Base-by-base conservation (phyloP, 176 grass and related monocot species). In the Oropetium thomaeum region DNA sequence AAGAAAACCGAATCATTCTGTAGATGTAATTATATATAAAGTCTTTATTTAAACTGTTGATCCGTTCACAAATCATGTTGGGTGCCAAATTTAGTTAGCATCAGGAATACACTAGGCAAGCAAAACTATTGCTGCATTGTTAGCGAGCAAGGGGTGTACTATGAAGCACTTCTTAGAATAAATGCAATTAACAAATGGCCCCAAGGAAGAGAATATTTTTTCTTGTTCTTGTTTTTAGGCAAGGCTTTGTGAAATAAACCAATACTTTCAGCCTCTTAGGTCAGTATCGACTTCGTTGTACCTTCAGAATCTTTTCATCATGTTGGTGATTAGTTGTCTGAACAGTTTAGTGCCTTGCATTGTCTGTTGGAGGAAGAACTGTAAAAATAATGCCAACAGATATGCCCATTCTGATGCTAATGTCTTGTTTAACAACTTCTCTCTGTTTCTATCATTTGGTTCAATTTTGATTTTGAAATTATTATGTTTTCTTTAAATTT, bases 361-460 rank as follows among this genome's bases (percentile, higher is more conserved):
- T 69, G n/a, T 63, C n/a, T 1, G 33, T 41, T 54, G 7, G 29
- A 58, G n/a, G 44, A 70, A 84, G 7, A 65, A 65, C 43, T 65
- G 69, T 78, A 72, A 27, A 34, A 43, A 39, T 80, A 47, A 25
- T 53, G 15, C 2, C 33, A n/a, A 34, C 40, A 48, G 29, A 13
- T 7, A 51, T 30, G 39, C 26, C 43, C 71, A 41, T 26, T 59
- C 9, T 12, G 48, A 30, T 23, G 22, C 37, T 66, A 31, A 51
- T 10, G 41, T 42, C 27, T 60, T 31, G 23, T 15, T 0, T 28
- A 39, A 14, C 63, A 34, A 42, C 76, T n/a, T 41, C 20, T 70
- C 59, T 12, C 2, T 8, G 35, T 54, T 27, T 34, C 7, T 14
- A 9, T 27, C 51, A 61, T 16, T 65, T 34, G 2, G 12, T 53